Conservation (phyloP, 331 rosid genomes). For the Pyracantha coccinea region DNA sequence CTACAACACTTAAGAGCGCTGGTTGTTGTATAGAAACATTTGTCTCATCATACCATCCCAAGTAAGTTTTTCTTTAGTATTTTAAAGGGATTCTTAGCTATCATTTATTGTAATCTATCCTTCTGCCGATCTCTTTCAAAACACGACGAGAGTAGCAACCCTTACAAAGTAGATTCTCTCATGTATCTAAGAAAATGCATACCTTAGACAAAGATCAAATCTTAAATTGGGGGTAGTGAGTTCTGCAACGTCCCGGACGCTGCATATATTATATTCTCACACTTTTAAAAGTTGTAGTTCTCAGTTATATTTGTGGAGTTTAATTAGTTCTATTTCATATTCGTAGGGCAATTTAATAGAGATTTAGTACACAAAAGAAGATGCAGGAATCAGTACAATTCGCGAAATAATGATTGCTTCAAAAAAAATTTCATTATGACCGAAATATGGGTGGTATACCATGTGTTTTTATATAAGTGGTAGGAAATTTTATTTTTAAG, state of each 20-base stretch:
- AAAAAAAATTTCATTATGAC: accelerated
- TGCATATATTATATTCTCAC: neutral
- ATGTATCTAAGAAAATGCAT: neutral
- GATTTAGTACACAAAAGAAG: too few species aligned
- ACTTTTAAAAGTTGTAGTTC: neutral
- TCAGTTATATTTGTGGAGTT: neutral
- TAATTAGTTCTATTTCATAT: neutral
- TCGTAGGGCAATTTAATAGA: neutral
- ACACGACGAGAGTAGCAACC: neutral
- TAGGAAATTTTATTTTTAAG: too few species aligned
- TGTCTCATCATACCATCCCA: neutral
- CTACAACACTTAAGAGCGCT: neutral
- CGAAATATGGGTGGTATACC: too few species aligned
- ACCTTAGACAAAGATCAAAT: neutral
- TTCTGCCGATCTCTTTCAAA: too few species aligned
- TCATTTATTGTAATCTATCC: too few species aligned
- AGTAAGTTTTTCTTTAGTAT: neutral
- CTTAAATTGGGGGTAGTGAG: neutral
- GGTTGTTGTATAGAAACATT: neutral
- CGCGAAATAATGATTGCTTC: too few species aligned
- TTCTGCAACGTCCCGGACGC: neutral
- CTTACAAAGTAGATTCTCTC: neutral
- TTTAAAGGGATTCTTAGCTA: neutral
- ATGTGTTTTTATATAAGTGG: too few species aligned
- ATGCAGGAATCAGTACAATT: too few species aligned